These are phyloP conservation scores for Epichloe hybrida DNA, from an alignment of 2,329 filamentous ascomycete species.

Conservation along the genomic window DNA sequence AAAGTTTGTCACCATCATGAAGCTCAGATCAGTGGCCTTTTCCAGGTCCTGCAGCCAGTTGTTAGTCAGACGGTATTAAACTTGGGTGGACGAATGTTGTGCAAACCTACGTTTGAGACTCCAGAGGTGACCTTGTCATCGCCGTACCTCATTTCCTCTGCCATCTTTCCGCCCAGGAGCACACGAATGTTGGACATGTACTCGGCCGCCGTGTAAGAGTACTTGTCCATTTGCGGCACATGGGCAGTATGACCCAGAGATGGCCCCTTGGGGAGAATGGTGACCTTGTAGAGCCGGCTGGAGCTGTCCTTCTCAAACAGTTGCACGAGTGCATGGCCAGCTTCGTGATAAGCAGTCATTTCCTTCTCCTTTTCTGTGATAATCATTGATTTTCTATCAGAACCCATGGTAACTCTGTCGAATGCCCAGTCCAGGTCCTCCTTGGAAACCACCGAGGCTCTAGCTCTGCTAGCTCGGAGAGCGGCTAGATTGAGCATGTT, in stretches of 20 bases:
- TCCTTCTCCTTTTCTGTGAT: slow-evolving; percentile 90
- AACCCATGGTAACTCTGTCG: slow-evolving; percentile 95
- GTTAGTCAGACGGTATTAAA: slow-evolving; percentile 11
- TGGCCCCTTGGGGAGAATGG: slow-evolving; percentile 82
- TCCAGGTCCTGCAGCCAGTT: slow-evolving; percentile 56
- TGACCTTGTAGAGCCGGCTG: slow-evolving; percentile 86
- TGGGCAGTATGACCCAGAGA: slow-evolving; percentile 77
- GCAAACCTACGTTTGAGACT: slow-evolving; percentile 55
- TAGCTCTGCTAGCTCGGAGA: slow-evolving; percentile 82
- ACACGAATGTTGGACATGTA: slow-evolving; percentile 71
- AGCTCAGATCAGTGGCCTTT: slow-evolving; percentile 67
- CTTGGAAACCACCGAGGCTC: slow-evolving; percentile 60
- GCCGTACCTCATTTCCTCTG: slow-evolving; percentile 84
- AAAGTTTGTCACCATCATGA: slow-evolving; percentile 74
- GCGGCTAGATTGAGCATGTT: slow-evolving; percentile 96
- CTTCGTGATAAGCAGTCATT: slow-evolving; percentile 92
- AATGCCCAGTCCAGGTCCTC: slow-evolving; percentile 92
- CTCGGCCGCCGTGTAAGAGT: slow-evolving; percentile 75
- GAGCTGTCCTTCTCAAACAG: slow-evolving; percentile 62
- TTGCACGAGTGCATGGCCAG: slow-evolving; percentile 82
- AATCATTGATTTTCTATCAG: slow-evolving; percentile 78
- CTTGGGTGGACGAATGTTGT: neutral
- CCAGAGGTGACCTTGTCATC: slow-evolving; percentile 85
- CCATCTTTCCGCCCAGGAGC: slow-evolving; percentile 74
- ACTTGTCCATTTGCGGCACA: slow-evolving; percentile 84